Base-by-base conservation (phyloP, 768 basidiomycete genomes). In the Obba rivulosa region DNA sequence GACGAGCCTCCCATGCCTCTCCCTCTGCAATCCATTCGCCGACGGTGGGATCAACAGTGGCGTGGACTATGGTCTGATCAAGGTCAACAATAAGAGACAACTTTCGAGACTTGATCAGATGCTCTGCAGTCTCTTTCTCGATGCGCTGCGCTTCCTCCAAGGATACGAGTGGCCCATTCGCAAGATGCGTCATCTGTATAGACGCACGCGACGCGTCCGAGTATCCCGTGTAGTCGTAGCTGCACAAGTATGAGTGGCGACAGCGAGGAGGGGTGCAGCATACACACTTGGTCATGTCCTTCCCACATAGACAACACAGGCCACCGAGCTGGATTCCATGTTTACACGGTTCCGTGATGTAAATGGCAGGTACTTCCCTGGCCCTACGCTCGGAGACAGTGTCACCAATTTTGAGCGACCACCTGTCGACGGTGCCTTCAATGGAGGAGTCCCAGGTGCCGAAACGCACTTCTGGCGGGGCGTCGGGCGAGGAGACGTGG, bases 61-160 rank as follows among this genome's bases (percentile, higher is more conserved):
- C 95, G 61, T 99, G 96, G 3, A 99, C 91, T 63, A 98, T 93
- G 11, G 96, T 99, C 66, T 99, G 96, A 69, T 99, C 96, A 28
- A 99, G 79, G 72, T 99, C 96, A 58, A 99, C 95, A 56, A 99
- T 97, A 43, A 99, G 83, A 28, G 90, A 92, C 25, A 99, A 81
- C 64, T 84, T 92, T 46, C 83, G 78, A 4, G 78, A 71, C 48
- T 77, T 75, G 59, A 91, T 76, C 31, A 99, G 80, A 56, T 83
- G 84, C 1, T 84, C 71, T 1, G 91, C 85, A 2, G 86, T 89
- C 60, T 92, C 85, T 34, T 76, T 75, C 63, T 95, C 93, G 52
- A 97, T 84, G 34, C 87, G 80, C 57, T 87, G 83, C 0, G 96
- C 96, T 71, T 97, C 93, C 57, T 91, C 87, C 47, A 91, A 72